Evolutionary conservation across 106 monocot genomes (phyloP).

Genomic region (Allium sativum): DNA sequence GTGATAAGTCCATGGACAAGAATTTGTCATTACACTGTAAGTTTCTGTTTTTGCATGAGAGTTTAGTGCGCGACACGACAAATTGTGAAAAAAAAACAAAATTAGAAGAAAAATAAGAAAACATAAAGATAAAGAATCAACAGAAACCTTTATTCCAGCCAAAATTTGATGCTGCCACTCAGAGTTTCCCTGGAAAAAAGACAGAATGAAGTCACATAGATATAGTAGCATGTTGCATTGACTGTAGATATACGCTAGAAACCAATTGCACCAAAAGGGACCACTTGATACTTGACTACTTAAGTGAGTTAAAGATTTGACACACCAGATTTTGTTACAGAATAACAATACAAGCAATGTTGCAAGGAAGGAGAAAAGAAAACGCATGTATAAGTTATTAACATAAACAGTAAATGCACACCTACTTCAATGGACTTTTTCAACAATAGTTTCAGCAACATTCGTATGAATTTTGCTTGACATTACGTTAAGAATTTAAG

Average conservation of each 20-base stretch:
- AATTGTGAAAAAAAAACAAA: background rate
- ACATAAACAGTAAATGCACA: background rate
- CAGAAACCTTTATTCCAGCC: constrained; percentile 25
- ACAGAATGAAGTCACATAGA: constrained; percentile 2
- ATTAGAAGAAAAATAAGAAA: background rate
- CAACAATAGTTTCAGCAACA: too few species aligned
- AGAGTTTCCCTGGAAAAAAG: constrained; percentile 12
- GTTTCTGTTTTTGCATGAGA: background rate
- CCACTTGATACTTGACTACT: background rate
- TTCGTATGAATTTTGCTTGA: too few species aligned
- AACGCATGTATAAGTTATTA: background rate
- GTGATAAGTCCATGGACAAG: background rate
- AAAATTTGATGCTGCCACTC: constrained; percentile 17
- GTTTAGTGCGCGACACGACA: background rate
- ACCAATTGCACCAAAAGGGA: background rate
- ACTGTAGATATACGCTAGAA: background rate
- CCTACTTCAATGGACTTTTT: background rate
- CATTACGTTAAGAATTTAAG: too few species aligned
- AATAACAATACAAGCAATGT: too few species aligned
- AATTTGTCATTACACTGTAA: background rate
- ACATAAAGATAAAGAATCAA: background rate
- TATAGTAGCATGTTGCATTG: background rate
- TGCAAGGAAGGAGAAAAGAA: background rate
- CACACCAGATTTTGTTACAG: background rate
- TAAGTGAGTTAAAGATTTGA: background rate